Evolutionary conservation across 2,329 filamentous ascomycete genomes (phyloP).

Genomic region (Eutypella sp.): DNA sequence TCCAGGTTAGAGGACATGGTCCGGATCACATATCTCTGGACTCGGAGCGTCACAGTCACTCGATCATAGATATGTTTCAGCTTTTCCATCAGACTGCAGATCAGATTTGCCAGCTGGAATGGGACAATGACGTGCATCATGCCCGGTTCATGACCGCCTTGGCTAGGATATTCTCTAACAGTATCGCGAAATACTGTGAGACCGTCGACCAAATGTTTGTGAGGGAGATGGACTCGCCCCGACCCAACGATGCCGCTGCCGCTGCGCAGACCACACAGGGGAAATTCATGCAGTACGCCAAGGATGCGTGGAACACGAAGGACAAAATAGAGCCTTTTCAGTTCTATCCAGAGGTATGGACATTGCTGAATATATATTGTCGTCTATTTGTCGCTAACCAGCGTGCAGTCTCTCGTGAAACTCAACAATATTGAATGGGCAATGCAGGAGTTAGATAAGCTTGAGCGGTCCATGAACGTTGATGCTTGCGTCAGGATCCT

Average conservation of each 20-base stretch:
- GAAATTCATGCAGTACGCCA: slow-evolving; percentile 87
- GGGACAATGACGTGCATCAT: slow-evolving; percentile 90
- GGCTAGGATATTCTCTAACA: slow-evolving; percentile 76
- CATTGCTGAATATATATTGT: slow-evolving; percentile 16
- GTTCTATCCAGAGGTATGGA: slow-evolving; percentile 78
- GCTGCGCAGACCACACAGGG: slow-evolving; percentile 79
- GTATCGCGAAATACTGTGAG: slow-evolving; percentile 87
- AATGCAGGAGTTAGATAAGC: slow-evolving; percentile 82
- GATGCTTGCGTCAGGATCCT: slow-evolving; percentile 84
- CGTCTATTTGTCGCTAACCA: slow-evolving; percentile 22
- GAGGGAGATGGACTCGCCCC: slow-evolving; percentile 88
- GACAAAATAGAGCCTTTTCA: slow-evolving; percentile 96
- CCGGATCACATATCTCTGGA: slow-evolving; percentile 62
- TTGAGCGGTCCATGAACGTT: slow-evolving; percentile 86
- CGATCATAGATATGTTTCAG: slow-evolving; percentile 87
- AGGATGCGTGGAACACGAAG: slow-evolving; percentile 86
- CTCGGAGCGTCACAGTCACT: slow-evolving; percentile 85
- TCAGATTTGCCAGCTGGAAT: slow-evolving; percentile 78
- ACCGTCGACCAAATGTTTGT: slow-evolving; percentile 79
- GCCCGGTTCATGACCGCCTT: slow-evolving; percentile 96
- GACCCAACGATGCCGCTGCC: slow-evolving; percentile 67
- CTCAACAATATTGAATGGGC: slow-evolving; percentile 97
- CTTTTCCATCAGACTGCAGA: slow-evolving; percentile 91
- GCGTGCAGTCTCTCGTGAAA: slow-evolving; percentile 80
- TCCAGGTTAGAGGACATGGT: slow-evolving; percentile 66